A percentile compares a stretch with the other conserved stretches of the same genome.
These are phyloP conservation scores for Aspergillus sp. DNA, from an alignment of 2,329 filamentous ascomycete species.

Conservation along the genomic window DNA sequence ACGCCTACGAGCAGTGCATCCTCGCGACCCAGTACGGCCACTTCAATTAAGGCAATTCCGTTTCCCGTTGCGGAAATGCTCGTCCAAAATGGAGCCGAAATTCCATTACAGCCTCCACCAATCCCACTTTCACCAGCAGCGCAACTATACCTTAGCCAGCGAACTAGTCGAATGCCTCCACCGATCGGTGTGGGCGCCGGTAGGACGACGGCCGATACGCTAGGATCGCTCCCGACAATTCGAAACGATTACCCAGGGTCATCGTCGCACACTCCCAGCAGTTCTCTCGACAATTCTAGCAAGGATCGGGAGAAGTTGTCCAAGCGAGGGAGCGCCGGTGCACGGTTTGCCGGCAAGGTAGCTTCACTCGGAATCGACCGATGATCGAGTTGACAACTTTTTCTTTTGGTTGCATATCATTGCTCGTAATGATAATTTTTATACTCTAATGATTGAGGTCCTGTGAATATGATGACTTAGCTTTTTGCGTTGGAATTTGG, in stretches of 20 bases:
- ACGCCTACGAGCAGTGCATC: slow-evolving; percentile 30
- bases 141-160: slow-evolving; percentile 78
- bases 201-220: slow-evolving; percentile 46
- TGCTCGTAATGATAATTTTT: slow-evolving; percentile 9
- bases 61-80: slow-evolving; percentile 90
- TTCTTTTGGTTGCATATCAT: not conserved
- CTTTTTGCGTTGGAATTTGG: not conserved
- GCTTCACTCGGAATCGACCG: slow-evolving; percentile 38
- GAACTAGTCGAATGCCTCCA: slow-evolving; percentile 33
- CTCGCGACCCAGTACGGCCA: slow-evolving; percentile 24
- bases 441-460: slow-evolving; percentile 16
- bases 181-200: slow-evolving; percentile 39
- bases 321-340: slow-evolving; percentile 72
- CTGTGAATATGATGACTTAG: slow-evolving; percentile 9
- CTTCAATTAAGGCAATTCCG: slow-evolving; percentile 47
- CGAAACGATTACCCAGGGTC: slow-evolving; percentile 21
- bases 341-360: slow-evolving; percentile 53
- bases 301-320: slow-evolving; percentile 64
- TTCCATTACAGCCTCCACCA: slow-evolving; percentile 66
- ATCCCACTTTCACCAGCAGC: slow-evolving; percentile 79
- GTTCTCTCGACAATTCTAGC: slow-evolving; percentile 21
- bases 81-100: slow-evolving; percentile 86
- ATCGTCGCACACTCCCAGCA: slow-evolving; percentile 23
- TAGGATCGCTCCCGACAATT: slow-evolving; percentile 56
- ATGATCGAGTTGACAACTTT: slow-evolving; percentile 14